A percentile compares a stretch with the other conserved stretches of the same genome.
phyloP scores from a whole-genome alignment of 2,329 filamentous ascomycete genomes.

The Trichoderma afroharzianum region DNA sequence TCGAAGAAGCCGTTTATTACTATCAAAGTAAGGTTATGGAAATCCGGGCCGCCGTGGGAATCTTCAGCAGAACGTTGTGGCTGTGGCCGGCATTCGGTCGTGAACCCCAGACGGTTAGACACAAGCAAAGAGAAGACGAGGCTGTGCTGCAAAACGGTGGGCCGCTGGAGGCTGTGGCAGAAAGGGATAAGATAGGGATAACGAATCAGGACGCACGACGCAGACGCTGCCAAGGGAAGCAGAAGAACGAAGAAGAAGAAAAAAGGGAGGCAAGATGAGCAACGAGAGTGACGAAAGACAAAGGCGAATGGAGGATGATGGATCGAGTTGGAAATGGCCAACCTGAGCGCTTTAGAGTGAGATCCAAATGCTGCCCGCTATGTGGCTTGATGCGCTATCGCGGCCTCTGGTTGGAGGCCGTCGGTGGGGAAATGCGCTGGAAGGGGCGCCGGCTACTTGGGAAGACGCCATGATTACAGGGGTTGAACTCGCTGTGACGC shows the following conservation, averaged over 20 bases:
- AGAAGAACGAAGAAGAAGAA: background rate
- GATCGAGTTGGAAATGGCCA: background rate
- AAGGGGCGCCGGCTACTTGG: background rate
- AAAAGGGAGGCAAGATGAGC: background rate
- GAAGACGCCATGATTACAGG: constrained; percentile 1
- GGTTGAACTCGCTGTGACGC: constrained; percentile 3
- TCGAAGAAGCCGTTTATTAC: background rate
- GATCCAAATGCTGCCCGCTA: background rate
- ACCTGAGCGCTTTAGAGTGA: background rate
- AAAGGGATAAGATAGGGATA: background rate
- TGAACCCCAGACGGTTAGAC: background rate
- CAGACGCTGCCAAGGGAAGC: background rate
- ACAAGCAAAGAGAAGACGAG: background rate
- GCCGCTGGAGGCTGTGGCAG: constrained; percentile 12
- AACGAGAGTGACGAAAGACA: background rate
- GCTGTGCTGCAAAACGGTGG: constrained; percentile 15
- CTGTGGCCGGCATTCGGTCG: constrained; percentile 17
- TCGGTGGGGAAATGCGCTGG: constrained; percentile 1
- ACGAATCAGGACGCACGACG: background rate
- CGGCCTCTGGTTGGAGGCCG: constrained; percentile 8
- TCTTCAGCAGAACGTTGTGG: constrained; percentile 10
- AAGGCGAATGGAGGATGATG: background rate
- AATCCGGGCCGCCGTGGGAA: background rate
- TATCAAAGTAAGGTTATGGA: constrained; percentile 9
- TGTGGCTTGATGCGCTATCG: background rate